Percentiles rank a stretch among this genome's conserved stretches.
phyloP scores from a whole-genome alignment of 73 alveolate genomes.

The Blepharisma japonicum region DNA sequence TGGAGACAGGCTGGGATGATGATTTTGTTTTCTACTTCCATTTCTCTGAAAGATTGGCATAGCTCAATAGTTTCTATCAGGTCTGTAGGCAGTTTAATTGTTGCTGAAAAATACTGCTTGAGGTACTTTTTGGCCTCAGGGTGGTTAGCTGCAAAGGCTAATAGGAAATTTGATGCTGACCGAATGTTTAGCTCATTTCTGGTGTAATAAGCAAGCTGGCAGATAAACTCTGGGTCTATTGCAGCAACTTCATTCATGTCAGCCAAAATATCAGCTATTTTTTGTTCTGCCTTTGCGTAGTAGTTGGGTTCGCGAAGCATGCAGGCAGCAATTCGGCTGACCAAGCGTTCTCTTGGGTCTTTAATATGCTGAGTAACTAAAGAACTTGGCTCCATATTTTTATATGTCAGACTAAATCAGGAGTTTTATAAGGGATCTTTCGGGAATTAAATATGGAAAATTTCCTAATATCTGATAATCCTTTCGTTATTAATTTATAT shows the following conservation, averaged over 20 bases:
- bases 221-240: slow-evolving; percentile 48
- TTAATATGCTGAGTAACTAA: neutral
- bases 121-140: slow-evolving; percentile 32
- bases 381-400: too few relatives aligned
- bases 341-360: neutral
- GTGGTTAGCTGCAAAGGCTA: slow-evolving; percentile 45
- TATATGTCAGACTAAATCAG: too few relatives aligned
- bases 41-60: slow-evolving; percentile 18
- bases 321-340: neutral
- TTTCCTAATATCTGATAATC: too few relatives aligned
- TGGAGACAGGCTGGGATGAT: slow-evolving; percentile 30
- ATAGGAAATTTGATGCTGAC: slow-evolving; percentile 47
- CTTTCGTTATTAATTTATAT: too few relatives aligned
- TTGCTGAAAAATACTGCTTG: slow-evolving; percentile 39
- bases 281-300: neutral
- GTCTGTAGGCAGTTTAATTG: slow-evolving; percentile 42
- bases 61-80: slow-evolving; percentile 38
- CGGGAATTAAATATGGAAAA: too few relatives aligned
- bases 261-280: neutral
- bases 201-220: slow-evolving; percentile 39
- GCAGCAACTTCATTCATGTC: slow-evolving; percentile 34
- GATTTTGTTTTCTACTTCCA: slow-evolving; percentile 15
- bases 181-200: slow-evolving; percentile 43
- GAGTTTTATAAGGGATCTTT: too few relatives aligned
- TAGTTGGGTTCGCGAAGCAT: neutral